Conservation (phyloP, 2,329 filamentous ascomycete species). For the Mollisia scopiformis region DNA sequence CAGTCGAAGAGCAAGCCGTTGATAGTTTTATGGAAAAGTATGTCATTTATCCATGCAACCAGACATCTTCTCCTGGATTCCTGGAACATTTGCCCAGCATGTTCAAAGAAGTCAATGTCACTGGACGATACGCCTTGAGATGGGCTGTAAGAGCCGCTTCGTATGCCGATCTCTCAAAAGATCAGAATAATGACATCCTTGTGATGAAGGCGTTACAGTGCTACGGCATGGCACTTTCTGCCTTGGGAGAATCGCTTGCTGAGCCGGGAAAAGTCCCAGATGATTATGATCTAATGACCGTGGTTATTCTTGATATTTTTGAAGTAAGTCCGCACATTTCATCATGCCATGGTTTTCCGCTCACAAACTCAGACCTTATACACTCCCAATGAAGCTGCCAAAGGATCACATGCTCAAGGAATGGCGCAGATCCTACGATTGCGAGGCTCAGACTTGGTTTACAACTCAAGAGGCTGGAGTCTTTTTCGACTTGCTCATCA, state of each 20-base stretch:
- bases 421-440: constrained; percentile 45
- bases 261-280: constrained; percentile 39
- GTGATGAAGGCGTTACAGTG: constrained; percentile 36
- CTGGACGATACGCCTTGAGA: constrained; percentile 41
- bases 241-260: constrained; percentile 38
- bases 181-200: constrained; percentile 25
- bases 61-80: constrained; percentile 42
- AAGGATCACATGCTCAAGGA: constrained; percentile 42
- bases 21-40: constrained; percentile 43
- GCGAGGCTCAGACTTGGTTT: constrained; percentile 39
- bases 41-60: constrained; percentile 41
- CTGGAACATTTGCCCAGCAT: constrained; percentile 42
- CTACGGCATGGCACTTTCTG: constrained; percentile 41
- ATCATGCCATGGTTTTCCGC: not conserved
- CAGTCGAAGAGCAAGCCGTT: constrained; percentile 36
- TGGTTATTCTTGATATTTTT: constrained; percentile 45
- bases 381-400: constrained; percentile 29
- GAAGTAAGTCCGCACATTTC: constrained; percentile 34
- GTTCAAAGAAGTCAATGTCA: constrained; percentile 43
- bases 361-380: constrained; percentile 37
- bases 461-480: constrained; percentile 42
- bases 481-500: constrained; percentile 45
- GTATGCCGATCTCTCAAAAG: constrained; percentile 39
- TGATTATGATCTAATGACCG: constrained; percentile 45
- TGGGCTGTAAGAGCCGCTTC: constrained; percentile 43